A percentile compares a stretch with the other conserved stretches of the same genome.
phyloP scores from a whole-genome alignment of 164 flowering plant genomes.

The Magnolia changhungtana region DNA sequence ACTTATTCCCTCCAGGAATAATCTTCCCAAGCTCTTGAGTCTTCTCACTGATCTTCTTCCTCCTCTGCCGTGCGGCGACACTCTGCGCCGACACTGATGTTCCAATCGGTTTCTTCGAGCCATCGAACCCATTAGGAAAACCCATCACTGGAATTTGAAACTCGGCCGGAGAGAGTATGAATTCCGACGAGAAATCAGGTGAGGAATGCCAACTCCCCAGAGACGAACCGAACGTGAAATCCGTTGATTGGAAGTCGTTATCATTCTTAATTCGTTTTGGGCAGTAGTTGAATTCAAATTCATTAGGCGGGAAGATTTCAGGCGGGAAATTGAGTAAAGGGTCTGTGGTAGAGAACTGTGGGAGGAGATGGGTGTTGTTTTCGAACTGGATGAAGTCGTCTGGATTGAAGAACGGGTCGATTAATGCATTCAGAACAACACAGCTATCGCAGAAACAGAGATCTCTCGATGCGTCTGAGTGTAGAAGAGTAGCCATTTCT shows the following conservation, averaged over 20 bases:
- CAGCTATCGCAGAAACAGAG: slow-evolving; percentile 5
- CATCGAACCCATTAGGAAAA: background rate
- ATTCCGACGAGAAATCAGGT: slow-evolving; percentile 5
- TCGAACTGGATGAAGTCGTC: slow-evolving; percentile 5
- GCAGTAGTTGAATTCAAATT: slow-evolving; percentile 4
- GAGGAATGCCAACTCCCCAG: background rate
- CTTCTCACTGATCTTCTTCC: slow-evolving; percentile 85
- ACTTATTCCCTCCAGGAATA: slow-evolving; percentile 70
- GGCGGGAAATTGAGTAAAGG: background rate
- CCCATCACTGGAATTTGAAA: background rate
- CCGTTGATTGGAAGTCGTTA: background rate
- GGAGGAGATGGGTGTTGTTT: background rate
- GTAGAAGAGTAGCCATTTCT: slow-evolving; percentile 4
- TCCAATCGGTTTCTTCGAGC: slow-evolving; percentile 3
- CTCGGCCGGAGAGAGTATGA: background rate
- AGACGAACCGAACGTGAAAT: background rate
- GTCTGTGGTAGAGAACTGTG: background rate
- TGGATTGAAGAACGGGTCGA: slow-evolving; percentile 7
- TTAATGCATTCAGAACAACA: background rate
- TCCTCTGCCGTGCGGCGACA: slow-evolving; percentile 76
- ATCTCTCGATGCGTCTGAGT: slow-evolving; percentile 1
- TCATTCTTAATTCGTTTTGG: slow-evolving; percentile 10
- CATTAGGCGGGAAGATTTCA: slow-evolving; percentile 3
- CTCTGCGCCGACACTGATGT: slow-evolving; percentile 57
- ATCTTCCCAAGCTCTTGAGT: slow-evolving; percentile 82